These are phyloP conservation scores for Aspergillus candidus DNA, from an alignment of 2,329 filamentous ascomycete genomes.

Conservation along the genomic window DNA sequence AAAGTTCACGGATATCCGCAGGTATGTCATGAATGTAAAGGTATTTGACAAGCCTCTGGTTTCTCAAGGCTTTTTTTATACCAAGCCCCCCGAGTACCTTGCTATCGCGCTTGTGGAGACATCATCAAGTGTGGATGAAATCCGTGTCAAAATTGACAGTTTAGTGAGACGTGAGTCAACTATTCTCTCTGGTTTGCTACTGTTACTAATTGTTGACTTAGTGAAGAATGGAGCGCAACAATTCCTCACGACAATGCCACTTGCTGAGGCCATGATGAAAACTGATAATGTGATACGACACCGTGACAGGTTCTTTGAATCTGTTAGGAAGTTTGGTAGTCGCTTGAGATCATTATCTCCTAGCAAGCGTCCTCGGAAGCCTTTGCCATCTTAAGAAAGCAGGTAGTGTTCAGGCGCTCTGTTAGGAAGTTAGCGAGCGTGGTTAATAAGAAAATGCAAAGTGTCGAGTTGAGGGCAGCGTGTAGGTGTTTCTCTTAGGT, in stretches of 20 bases:
- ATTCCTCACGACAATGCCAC: too few relatives aligned
- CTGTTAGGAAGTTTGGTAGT: background rate
- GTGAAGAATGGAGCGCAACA: background rate
- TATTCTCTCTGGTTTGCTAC: background rate
- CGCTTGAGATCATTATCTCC: constrained; percentile 2
- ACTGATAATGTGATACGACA: constrained; percentile 1
- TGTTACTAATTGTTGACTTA: background rate
- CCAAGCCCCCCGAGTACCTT: background rate
- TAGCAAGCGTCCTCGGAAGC: constrained; percentile 1
- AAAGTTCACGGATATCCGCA: too few relatives aligned
- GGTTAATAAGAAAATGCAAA: too few relatives aligned
- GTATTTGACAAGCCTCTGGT: constrained; percentile 1
- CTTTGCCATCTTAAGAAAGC: constrained; percentile 1
- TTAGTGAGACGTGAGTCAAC: background rate
- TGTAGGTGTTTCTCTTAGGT: too few relatives aligned
- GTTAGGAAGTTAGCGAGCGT: too few relatives aligned
- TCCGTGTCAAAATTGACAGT: background rate
- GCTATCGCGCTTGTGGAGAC: background rate
- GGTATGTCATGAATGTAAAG: constrained; percentile 1
- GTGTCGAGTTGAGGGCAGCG: too few relatives aligned
- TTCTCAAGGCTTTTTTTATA: constrained; percentile 1
- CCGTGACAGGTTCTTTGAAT: constrained; percentile 1
- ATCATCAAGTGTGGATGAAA: background rate
- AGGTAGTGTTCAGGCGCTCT: too few relatives aligned
- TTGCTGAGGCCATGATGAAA: too few relatives aligned